Percentiles rank a stretch among this genome's conserved stretches.
phyloP scores from a whole-genome alignment of 495 filamentous ascomycete species.

The Penicillium goetzii region DNA sequence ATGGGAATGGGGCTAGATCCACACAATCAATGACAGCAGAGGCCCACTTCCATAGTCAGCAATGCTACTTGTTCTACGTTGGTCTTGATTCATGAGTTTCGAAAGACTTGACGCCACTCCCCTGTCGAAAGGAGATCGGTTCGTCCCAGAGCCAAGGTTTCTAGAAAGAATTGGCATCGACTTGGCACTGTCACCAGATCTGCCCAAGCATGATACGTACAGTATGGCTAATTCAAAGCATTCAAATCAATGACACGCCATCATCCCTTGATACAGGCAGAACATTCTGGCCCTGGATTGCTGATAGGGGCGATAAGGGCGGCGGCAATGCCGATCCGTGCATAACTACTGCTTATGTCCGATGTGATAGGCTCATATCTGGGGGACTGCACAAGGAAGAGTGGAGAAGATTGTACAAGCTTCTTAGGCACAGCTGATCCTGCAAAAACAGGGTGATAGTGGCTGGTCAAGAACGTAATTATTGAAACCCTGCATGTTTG shows the following conservation, averaged over 20 bases:
- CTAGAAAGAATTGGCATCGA: slow-evolving; percentile 11
- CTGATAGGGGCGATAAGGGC: slow-evolving; percentile 6
- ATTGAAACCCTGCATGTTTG: neutral
- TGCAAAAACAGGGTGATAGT: neutral
- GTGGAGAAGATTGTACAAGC: slow-evolving; percentile 12
- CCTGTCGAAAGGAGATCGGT: neutral
- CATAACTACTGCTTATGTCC: neutral
- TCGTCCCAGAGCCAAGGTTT: slow-evolving; percentile 4
- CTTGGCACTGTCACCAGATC: neutral
- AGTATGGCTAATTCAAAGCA: slow-evolving; percentile 4
- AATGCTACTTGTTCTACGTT: neutral
- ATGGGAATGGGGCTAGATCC: neutral
- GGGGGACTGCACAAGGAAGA: neutral
- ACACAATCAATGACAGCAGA: neutral
- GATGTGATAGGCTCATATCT: neutral
- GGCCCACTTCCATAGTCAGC: neutral
- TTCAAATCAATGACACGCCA: neutral
- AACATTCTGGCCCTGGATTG: slow-evolving; percentile 7
- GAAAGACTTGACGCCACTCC: neutral
- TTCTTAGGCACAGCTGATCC: slow-evolving; percentile 6
- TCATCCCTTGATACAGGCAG: slow-evolving; percentile 8
- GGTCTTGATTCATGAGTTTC: neutral
- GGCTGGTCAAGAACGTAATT: neutral
- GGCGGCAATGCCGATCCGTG: slow-evolving; percentile 11
- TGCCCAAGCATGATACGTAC: neutral